phyloP scores from a whole-genome alignment of 805 yeast genomes.

The Wickerhamomyces bisporus region DNA sequence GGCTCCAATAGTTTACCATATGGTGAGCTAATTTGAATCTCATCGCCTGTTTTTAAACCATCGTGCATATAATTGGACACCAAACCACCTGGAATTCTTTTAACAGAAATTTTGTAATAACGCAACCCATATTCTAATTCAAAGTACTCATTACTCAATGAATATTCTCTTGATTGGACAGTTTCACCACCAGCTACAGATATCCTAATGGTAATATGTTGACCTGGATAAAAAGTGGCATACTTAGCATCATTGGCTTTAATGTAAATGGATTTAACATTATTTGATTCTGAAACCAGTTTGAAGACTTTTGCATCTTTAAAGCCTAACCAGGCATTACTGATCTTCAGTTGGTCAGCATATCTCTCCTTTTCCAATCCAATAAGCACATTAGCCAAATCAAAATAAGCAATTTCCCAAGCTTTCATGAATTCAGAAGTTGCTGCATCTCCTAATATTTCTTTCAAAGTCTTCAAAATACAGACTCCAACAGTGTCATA shows the following conservation, averaged over 20 bases:
- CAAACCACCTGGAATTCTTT: slow-evolving; percentile 40
- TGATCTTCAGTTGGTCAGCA: slow-evolving; percentile 22
- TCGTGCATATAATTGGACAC: slow-evolving; percentile 49
- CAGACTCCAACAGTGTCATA: slow-evolving; percentile 60
- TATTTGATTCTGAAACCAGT: slow-evolving; percentile 38
- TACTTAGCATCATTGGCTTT: slow-evolving; percentile 38
- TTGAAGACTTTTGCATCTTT: slow-evolving; percentile 42
- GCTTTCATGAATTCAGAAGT: slow-evolving; percentile 53
- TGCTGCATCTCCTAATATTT: slow-evolving; percentile 56
- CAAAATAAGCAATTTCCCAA: slow-evolving; percentile 62
- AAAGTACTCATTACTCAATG: slow-evolving; percentile 39
- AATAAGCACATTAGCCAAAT: slow-evolving; percentile 57
- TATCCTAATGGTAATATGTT: slow-evolving; percentile 33
- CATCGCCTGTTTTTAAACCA: slow-evolving; percentile 41
- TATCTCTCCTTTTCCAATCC: slow-evolving; percentile 47
- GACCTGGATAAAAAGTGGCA: slow-evolving; percentile 33
- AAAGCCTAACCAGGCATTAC: slow-evolving; percentile 56
- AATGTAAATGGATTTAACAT: slow-evolving; percentile 48
- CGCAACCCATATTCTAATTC: slow-evolving; percentile 13
- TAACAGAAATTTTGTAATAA: slow-evolving; percentile 57
- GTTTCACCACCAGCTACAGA: slow-evolving; percentile 31
- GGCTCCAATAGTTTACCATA: slow-evolving; percentile 45
- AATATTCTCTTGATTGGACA: slow-evolving; percentile 53
- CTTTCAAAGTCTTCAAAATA: slow-evolving; percentile 48
- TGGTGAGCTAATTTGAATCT: slow-evolving; percentile 50